A percentile compares a stretch with the other conserved stretches of the same genome.
These are phyloP conservation scores for Epichloe scottii DNA, from an alignment of 2,329 filamentous ascomycete species.

Conservation along the genomic window DNA sequence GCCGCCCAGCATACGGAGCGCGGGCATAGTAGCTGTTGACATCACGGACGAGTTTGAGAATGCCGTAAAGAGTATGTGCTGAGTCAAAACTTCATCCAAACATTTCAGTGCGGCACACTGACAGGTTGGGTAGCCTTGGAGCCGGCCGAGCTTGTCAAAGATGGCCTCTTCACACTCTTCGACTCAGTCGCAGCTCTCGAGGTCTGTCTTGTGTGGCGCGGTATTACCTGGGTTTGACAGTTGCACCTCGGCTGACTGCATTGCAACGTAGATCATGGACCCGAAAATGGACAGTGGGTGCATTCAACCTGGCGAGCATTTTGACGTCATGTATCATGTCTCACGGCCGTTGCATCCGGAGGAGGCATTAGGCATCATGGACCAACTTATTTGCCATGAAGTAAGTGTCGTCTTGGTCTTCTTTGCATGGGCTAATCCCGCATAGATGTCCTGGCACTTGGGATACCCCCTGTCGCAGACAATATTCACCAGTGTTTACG, in stretches of 20 bases:
- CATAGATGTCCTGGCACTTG: constrained; percentile 85
- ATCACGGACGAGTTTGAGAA: constrained; percentile 44
- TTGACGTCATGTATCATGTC: constrained; percentile 74
- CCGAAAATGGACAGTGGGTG: constrained; percentile 97
- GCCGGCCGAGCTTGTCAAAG: constrained; percentile 78
- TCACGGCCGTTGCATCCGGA: constrained; percentile 54
- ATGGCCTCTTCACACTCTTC: constrained; percentile 87
- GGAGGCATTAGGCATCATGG: constrained; percentile 85
- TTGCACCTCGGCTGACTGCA: neutral
- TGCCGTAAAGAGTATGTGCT: constrained; percentile 37
- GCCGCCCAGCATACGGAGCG: constrained; percentile 27
- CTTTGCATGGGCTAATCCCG: neutral
- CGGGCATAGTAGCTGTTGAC: constrained; percentile 42
- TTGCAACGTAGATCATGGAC: constrained; percentile 74
- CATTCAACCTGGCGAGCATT: constrained; percentile 62
- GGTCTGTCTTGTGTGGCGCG: constrained; percentile 25
- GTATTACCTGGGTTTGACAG: neutral
- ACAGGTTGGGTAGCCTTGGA: constrained; percentile 46
- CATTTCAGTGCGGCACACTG: constrained; percentile 10
- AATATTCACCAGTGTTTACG: constrained; percentile 81
- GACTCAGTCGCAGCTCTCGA: constrained; percentile 84
- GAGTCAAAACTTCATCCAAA: neutral
- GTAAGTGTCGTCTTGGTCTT: constrained; percentile 28
- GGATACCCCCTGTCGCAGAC: constrained; percentile 95
- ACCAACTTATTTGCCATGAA: constrained; percentile 82